Evolutionary conservation across 2,329 filamentous ascomycete genomes (phyloP), one percentile per base, ranked within the genome.

Genomic region (Phialemonium atrogriseum): DNA sequence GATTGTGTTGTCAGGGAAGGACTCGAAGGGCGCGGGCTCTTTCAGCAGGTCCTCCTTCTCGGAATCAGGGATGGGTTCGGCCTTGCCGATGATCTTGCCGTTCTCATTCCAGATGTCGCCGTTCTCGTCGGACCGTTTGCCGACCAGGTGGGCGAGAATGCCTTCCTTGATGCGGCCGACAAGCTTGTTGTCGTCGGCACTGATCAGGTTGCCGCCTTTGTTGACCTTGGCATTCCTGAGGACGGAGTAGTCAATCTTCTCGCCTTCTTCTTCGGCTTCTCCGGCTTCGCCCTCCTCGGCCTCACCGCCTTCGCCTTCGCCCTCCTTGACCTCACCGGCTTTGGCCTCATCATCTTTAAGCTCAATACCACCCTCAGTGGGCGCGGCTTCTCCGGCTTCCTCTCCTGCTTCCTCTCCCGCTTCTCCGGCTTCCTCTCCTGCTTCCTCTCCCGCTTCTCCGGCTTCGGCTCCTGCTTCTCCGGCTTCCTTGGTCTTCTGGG

Each of bases 71-170:
- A 81, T 70, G 10, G 79, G 69, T 55, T 84, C 78, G 25, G 69
- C 75, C 32, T 71, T 70, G 18, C 80, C 81, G 30, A 84, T 70
- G 22, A 80, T 63, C 51, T 83, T 73, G 38, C 80, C 81, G 5
- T 64, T 64, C 38, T 84, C 78, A 47, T 77, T 77, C 73, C 76
- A 84, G 57, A 85, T 78, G 41, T 80, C 66, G 26, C 81, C 81
- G 21, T 81, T 58, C 33, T 72, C 73, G 39, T 84, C 79, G 20
- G 75, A 62, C 47, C 72, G 71, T 46, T 71, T 74, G 44, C 78
- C 78, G 19, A 77, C 54, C 5, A 84, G 66, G 39, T 80, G 64
- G 53, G 78, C 72, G 12, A 73, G 44, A 11, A 77, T 71, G 22
- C 81, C 81, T 42, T 79, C 69, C 20, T 73, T 56, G 10, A 86